phyloP scores from a whole-genome alignment of 192 early-diverging fungal genomes.

The Entomortierella chlamydospora region DNA sequence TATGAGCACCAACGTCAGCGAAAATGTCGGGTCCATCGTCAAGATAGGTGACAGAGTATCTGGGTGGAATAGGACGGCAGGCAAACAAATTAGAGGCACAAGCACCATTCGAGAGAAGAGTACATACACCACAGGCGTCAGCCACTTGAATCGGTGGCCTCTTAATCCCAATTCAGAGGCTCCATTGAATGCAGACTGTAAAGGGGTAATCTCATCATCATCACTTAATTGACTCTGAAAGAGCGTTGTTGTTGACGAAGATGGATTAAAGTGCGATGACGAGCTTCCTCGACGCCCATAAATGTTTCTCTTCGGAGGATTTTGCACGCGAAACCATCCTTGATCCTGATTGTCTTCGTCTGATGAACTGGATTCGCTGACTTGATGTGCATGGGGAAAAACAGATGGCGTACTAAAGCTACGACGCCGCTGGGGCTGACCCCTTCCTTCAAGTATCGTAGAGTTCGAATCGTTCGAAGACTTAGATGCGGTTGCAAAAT shows the following conservation, averaged over 20 bases:
- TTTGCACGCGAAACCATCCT: conserved; percentile 6
- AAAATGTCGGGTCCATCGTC: conserved; percentile 70
- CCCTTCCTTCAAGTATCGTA: too few species aligned
- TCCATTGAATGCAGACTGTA: conserved; percentile 58
- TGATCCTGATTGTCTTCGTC: conserved; percentile 5
- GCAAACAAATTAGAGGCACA: conserved; percentile 55
- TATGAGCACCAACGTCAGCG: conserved; percentile 69
- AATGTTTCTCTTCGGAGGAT: neutral
- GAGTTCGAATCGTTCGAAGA: neutral
- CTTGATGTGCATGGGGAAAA: conserved; percentile 7
- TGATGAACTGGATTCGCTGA: conserved; percentile 16
- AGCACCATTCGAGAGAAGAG: conserved; percentile 53
- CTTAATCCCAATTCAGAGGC: conserved; percentile 63
- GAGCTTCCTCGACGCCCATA: neutral
- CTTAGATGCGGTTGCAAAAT: conserved; percentile 22
- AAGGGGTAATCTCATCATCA: conserved; percentile 2
- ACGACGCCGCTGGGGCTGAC: conserved; percentile 14
- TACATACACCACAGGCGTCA: conserved; percentile 26
- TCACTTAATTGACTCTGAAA: neutral
- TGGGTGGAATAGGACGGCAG: conserved; percentile 40
- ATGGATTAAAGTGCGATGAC: conserved; percentile 5
- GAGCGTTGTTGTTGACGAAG: conserved; percentile 8
- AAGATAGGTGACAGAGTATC: conserved; percentile 50
- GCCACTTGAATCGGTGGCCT: conserved; percentile 14
- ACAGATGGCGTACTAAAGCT: conserved; percentile 6